A percentile compares a stretch with the other conserved stretches of the same genome.
phyloP scores from a whole-genome alignment of 163 green algal species.

The Scenedesmus sp. region DNA sequence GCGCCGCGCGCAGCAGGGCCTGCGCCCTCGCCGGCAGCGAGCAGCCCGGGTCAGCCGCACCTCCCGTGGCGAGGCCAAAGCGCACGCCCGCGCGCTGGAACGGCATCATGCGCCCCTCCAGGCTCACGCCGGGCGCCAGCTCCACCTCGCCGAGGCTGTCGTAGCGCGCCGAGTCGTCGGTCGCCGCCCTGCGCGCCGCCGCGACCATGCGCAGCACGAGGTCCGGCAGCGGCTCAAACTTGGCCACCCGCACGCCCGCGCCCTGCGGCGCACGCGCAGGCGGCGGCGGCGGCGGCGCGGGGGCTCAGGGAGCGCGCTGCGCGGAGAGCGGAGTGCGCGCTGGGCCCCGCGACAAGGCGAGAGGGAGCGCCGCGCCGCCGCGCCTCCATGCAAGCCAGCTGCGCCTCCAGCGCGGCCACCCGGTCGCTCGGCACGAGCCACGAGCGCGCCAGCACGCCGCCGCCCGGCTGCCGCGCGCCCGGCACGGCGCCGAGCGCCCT shows the following conservation, averaged over 20 bases:
- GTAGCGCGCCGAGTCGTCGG: slow-evolving; percentile 33
- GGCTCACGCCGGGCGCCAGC: slow-evolving; percentile 23
- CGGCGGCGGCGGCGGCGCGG: neutral
- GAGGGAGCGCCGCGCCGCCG: too few relatives aligned
- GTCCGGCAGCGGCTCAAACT: slow-evolving; percentile 27
- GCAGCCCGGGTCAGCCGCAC: too few relatives aligned
- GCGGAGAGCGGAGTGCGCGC: too few relatives aligned
- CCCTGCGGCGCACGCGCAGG: neutral
- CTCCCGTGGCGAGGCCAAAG: slow-evolving; percentile 86
- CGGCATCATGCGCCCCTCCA: slow-evolving; percentile 76
- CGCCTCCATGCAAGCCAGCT: neutral
- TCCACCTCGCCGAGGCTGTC: neutral
- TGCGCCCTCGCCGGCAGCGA: too few relatives aligned
- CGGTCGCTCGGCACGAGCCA: too few relatives aligned
- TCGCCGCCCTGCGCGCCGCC: neutral
- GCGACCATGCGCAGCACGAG: slow-evolving; percentile 7
- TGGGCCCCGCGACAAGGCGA: neutral
- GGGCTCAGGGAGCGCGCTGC: neutral
- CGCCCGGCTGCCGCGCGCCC: neutral
- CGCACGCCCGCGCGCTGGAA: slow-evolving; percentile 83
- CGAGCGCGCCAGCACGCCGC: neutral
- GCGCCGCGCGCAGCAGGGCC: too few relatives aligned
- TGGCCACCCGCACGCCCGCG: slow-evolving; percentile 3
- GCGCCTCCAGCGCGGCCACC: neutral
- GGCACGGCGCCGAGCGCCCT: neutral